Evolutionary conservation across 257 asterid genomes (phyloP), one percentile per base, ranked within the genome.

Genomic region (Capsicum baccatum): DNA sequence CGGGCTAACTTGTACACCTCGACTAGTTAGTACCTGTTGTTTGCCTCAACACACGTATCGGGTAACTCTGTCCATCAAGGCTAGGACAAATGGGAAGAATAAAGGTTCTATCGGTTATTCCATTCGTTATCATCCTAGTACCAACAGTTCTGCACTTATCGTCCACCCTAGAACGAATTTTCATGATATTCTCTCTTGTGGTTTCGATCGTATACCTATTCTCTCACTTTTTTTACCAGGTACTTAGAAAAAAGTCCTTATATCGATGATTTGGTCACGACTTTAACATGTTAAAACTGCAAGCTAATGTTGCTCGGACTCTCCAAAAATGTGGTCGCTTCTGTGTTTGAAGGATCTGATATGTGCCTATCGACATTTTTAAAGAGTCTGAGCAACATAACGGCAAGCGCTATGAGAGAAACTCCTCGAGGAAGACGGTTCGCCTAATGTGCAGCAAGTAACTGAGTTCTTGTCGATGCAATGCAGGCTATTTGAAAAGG

Each of bases 181-280:
- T 84, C 73, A 81, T 91, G 66, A 70, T 87, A 6, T 37, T 87
- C 79, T 83, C 86, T 21, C 96, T 93, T 59, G 7, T 88, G 64
- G 79, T 92, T 54, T 90, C 97, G 1, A 71, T 87, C 52, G 2
- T 62, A 39, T 88, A 90, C 86, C 83, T 93, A 66, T 73, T 91
- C 14, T 80, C 85, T 5, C 91, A 92, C 92, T 92, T 91, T 91
- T 86, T 91, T 89, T 92, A 93, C 86, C 97, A 91, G 94, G 97
- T 93, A 85, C 4, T 50, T 60, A 21, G 7, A 67, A 44, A 4
- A 7, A 67, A 33, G 26, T 26, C 39, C 82, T 54, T 8, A 52
- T 78, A 78, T 19, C 16, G 33, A 37, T 67, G 74, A 58, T 58
- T 58, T 42, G 79, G 12, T 9, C 15, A 5, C 16, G 33, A 70